Base-by-base conservation (phyloP, 371 early-diverging fungal species). In the Mortierella sp. region DNA sequence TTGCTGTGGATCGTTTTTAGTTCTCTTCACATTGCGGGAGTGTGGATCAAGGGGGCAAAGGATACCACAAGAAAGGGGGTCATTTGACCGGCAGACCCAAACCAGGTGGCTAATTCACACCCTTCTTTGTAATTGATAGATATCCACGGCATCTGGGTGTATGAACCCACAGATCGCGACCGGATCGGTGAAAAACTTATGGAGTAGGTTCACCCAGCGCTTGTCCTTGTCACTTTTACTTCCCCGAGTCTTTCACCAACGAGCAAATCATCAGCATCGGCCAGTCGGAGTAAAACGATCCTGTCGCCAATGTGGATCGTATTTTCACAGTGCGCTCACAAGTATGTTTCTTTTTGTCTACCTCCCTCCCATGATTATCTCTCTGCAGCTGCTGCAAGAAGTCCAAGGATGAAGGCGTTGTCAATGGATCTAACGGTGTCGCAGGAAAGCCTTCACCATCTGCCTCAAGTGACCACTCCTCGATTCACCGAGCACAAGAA, bases 61-160 rank as follows among this genome's bases (percentile, higher is more conserved):
- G 50, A 21, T 10, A 9, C 65, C 31, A 38, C 16, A 60, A 28
- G n/a, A 26, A 60, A 16, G 6, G 60, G 16, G 34, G 28, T 31
- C 31, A 60, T 60, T 31, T 3, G 14, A 13, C 58, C 28, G 28
- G 16, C 16, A 26, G 19, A 31, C 16, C 14, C 31, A 38, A 38
- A 5, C 38, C 38, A 65, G 38, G 48, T 38, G 34, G 21, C 65
- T 65, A 65, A 65, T 60, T 14, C 60, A 31, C 63, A 65, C 10
- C 21, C 0, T 65, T 38, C 24, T 2, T 60, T 31, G 48, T 19
- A 6, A 26, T 65, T 24, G 45, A 45, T 81, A 90, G 92, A 93
- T 78, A 89, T 93, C n/a, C 91, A 91, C 76, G 95, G 94, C 10
- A 89, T 96, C 73, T 96, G 96, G 96, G 89, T 96, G 76, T 96